phyloP scores from a whole-genome alignment of 306 rosid species.

The Quillaja saponaria region DNA sequence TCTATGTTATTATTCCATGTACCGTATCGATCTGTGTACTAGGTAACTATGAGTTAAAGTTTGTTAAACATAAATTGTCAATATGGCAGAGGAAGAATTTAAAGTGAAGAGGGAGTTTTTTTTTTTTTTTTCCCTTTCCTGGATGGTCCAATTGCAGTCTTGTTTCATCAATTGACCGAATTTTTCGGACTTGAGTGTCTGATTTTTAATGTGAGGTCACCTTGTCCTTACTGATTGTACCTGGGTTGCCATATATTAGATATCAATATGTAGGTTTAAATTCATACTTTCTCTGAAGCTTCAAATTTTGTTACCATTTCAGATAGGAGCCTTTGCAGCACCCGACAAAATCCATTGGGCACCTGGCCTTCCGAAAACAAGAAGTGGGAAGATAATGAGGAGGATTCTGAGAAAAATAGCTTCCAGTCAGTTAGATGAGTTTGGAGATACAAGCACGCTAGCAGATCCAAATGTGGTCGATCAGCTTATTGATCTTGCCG shows the following conservation, averaged over 20 bases:
- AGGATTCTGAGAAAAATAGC: slow-evolving; percentile 95
- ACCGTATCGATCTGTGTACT: no score
- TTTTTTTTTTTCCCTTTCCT: no score
- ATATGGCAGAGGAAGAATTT: background rate
- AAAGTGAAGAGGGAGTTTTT: background rate
- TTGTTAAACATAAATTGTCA: no score
- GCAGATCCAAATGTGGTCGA: slow-evolving; percentile 86
- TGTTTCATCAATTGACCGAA: background rate
- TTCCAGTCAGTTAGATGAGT: slow-evolving; percentile 81
- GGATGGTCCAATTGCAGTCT: no score
- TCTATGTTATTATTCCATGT: no score
- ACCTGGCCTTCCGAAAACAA: slow-evolving; percentile 96
- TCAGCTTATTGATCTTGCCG: slow-evolving; percentile 77
- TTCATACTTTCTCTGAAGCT: background rate
- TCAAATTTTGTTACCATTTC: slow-evolving; percentile 36
- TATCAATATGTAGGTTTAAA: background rate
- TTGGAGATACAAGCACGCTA: slow-evolving; percentile 95
- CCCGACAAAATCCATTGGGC: slow-evolving; percentile 99
- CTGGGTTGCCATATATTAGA: background rate
- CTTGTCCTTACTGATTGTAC: background rate
- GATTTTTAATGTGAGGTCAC: background rate
- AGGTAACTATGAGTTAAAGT: no score
- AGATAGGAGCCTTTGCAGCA: slow-evolving; percentile 99
- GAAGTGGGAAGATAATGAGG: slow-evolving; percentile 99
- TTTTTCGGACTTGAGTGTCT: background rate